Evolutionary conservation across 345 rosid species (phyloP).

Genomic region (Pelargonium nanum): DNA sequence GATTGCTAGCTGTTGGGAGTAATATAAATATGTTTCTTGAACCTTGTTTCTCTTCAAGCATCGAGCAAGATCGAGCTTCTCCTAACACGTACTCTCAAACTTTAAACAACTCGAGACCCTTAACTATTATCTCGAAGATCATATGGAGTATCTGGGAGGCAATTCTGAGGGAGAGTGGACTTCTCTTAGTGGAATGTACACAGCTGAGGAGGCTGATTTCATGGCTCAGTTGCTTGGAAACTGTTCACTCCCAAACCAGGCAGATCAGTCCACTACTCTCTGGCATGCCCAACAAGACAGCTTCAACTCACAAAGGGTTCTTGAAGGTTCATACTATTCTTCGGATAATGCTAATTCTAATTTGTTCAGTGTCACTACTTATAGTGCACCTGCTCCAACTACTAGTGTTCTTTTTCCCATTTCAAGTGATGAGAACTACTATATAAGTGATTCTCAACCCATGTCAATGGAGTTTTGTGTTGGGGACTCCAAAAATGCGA

Average conservation of each 20-base stretch:
- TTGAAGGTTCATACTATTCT: no score
- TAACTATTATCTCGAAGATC: no score
- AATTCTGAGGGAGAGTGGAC: constrained; percentile 31
- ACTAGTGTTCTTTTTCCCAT: constrained; percentile 6
- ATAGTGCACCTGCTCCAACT: no score
- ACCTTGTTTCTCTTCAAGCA: constrained; percentile 14
- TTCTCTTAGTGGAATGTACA: constrained; percentile 35
- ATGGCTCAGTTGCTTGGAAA: constrained; percentile 43
- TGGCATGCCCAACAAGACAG: background rate
- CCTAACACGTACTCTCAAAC: no score
- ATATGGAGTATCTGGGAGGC: constrained; percentile 13
- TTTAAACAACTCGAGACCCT: no score
- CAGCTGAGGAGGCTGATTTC: constrained; percentile 65
- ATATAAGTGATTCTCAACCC: constrained; percentile 21
- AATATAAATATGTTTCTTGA: constrained; percentile 17
- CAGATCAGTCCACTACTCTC: no score
- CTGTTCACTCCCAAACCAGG: background rate
- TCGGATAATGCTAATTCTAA: no score
- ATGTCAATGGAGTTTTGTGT: constrained; percentile 26
- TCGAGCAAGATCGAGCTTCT: no score
- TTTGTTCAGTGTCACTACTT: no score
- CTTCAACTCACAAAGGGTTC: background rate
- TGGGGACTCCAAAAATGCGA: constrained; percentile 25
- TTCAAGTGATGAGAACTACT: constrained; percentile 19
- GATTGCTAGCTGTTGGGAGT: no score